These are phyloP conservation scores for Boletus coccyginus DNA, from an alignment of 768 basidiomycete genomes.

Conservation along the genomic window DNA sequence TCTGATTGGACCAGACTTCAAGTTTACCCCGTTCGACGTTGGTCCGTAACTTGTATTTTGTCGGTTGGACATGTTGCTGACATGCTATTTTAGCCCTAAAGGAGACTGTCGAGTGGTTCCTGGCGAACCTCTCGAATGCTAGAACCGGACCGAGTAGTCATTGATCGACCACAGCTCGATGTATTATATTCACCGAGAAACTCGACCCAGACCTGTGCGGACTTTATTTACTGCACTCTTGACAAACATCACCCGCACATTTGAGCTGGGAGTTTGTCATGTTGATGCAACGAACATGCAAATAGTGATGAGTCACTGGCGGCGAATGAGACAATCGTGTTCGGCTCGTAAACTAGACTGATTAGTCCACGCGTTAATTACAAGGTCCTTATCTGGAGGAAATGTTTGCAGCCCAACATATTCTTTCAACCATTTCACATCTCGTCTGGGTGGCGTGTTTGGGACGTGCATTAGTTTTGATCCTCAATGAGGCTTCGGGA, in stretches of 20 bases:
- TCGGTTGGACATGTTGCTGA: not conserved
- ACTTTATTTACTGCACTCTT: not conserved
- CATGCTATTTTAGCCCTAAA: conserved; percentile 55
- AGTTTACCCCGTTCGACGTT: conserved; percentile 89
- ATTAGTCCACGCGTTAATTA: conserved; percentile 1
- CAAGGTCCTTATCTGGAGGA: not conserved
- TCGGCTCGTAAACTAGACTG: conserved; percentile 3
- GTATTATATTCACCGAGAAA: conserved; percentile 2
- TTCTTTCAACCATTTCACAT: not conserved
- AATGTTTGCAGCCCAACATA: not conserved
- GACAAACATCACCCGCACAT: too few species aligned
- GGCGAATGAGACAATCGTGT: not conserved
- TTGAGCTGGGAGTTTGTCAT: not conserved
- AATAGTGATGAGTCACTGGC: not conserved
- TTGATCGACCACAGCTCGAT: conserved; percentile 8
- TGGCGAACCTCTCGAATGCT: conserved; percentile 74
- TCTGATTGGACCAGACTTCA: conserved; percentile 69
- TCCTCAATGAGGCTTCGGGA: conserved; percentile 75
- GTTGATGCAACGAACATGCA: not conserved
- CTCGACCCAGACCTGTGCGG: not conserved
- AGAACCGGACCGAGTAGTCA: conserved; percentile 45
- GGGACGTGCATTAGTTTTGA: conserved; percentile 54
- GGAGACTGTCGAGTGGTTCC: conserved; percentile 83
- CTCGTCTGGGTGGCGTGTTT: not conserved
- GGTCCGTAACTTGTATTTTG: conserved; percentile 43